These are phyloP conservation scores for Annulohypoxylon stygium DNA, from an alignment of 495 filamentous ascomycete species.

Conservation along the genomic window DNA sequence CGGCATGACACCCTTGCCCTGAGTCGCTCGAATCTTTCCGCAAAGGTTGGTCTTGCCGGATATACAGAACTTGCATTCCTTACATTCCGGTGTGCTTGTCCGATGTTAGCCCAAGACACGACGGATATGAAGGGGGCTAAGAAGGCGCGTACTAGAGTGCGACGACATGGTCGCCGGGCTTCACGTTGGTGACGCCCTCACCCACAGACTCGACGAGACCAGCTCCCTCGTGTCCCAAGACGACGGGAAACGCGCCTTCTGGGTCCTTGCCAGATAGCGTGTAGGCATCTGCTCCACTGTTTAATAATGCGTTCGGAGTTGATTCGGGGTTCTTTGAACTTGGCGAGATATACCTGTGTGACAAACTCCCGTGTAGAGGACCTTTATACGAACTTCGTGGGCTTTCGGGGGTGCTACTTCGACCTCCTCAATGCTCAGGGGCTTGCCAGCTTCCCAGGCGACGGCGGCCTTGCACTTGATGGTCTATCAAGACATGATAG, in stretches of 20 bases:
- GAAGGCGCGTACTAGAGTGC: conserved; percentile 85
- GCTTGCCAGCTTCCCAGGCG: conserved; percentile 94
- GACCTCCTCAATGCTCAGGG: conserved; percentile 88
- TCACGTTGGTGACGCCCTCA: conserved; percentile 93
- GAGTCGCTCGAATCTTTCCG: conserved; percentile 97
- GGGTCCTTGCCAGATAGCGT: conserved; percentile 98
- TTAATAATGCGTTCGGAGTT: conserved; percentile 41
- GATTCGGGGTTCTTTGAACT: conserved; percentile 41
- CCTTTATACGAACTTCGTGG: conserved; percentile 95
- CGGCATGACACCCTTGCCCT: conserved; percentile 96
- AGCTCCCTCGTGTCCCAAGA: conserved; percentile 96
- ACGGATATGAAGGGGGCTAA: conserved; percentile 2
- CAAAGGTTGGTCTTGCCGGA: conserved; percentile 99
- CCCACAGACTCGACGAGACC: conserved; percentile 97
- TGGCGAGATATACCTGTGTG: conserved; percentile 80
- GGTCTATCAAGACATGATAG: conserved; percentile 52
- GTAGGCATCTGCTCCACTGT: conserved; percentile 81
- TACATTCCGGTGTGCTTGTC: conserved; percentile 90
- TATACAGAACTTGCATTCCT: conserved; percentile 99
- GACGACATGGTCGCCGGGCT: conserved; percentile 91
- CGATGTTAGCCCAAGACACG: conserved; percentile 22
- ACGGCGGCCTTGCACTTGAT: conserved; percentile 85
- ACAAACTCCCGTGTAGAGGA: conserved; percentile 97
- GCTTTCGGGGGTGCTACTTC: conserved; percentile 93
- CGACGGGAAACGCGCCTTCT: conserved; percentile 96